Percentiles rank a stretch among this genome's conserved stretches.
Evolutionary conservation across 2,329 filamentous ascomycete species (phyloP).

Genomic region (Trichophyton mentagrophytes): DNA sequence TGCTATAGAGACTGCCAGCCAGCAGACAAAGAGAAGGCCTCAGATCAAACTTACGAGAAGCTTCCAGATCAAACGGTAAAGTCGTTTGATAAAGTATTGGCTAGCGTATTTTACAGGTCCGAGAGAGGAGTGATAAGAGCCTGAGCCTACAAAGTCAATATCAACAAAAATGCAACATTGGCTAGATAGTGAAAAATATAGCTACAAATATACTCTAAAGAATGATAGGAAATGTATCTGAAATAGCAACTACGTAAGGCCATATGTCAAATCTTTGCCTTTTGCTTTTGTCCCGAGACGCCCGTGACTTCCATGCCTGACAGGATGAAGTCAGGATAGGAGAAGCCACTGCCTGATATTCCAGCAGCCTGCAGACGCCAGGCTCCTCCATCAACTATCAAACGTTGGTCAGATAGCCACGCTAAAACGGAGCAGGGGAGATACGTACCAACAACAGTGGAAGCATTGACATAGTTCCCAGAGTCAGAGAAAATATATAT

Average conservation of each 20-base stretch:
- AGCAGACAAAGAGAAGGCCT: not conserved
- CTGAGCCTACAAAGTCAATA: too few species aligned
- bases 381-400: constrained; percentile 29
- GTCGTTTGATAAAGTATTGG: not conserved
- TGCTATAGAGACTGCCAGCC: not conserved
- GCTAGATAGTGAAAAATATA: too few species aligned
- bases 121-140: too few species aligned
- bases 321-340: constrained; percentile 49
- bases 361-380: constrained; percentile 27
- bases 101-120: not conserved
- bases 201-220: not conserved
- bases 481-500: constrained; percentile 78
- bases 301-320: constrained; percentile 42
- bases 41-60: not conserved
- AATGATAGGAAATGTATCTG: not conserved
- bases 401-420: not conserved
- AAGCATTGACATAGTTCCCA: constrained; percentile 75
- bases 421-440: constrained; percentile 7
- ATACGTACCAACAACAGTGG: constrained; percentile 51
- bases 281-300: constrained; percentile 43
- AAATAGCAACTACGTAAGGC: not conserved
- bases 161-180: too few species aligned
- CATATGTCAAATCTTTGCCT: constrained; percentile 38
- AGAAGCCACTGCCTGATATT: constrained; percentile 26
- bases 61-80: not conserved